Evolutionary conservation across 1,284 basidiomycete species (phyloP), one percentile per base, ranked within the genome.

Genomic region (Wolfiporia cocos): DNA sequence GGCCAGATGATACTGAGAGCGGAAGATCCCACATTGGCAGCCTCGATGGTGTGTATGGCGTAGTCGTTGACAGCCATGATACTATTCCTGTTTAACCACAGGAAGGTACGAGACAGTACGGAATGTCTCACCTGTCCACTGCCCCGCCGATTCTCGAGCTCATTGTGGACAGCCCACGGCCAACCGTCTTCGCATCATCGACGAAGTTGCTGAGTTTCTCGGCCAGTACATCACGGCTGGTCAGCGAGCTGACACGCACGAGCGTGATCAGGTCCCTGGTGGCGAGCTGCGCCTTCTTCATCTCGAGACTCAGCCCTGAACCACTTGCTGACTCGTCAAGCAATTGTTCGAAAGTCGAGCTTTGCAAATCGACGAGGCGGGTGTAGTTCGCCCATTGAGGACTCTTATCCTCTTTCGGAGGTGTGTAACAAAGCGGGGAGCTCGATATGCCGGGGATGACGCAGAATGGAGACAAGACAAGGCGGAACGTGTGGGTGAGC

Each of bases 231-330:
- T 84, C 78, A 39, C 66, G 73, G 32, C 74, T 74, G 43, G 65
- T 72, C 52, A 87, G 59, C 15, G 78, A 63, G 55, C 85, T 86
- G 44, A 70, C 60, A 19, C 69, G 68, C 15, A 86, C 78, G 20
- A 85, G 65, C 4, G 73, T 70, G 17, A 75, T 63, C 35, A 87
- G 65, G 55, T 87, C 84, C 24, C 58, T 64, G 1, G 78, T 83
- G 7, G 83, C 84, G 70, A 87, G 78, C 53, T 86, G 78, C n/a
- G 81, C 78, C 58, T 78, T 78, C 61, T 83, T 78, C 45, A 87
- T 74, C 47, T 83, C 74, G 21, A 84, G 56, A 9, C 81, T 75
- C 28, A 86, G 57, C 3, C 68, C 68, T 0, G 77, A 74, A 1
- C 77, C 70, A 2, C 75, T 76, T 0, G 70, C 67, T 0, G 76